phyloP scores from a whole-genome alignment of 1,139 yeast species.

The Wickerhamomyces sp. region DNA sequence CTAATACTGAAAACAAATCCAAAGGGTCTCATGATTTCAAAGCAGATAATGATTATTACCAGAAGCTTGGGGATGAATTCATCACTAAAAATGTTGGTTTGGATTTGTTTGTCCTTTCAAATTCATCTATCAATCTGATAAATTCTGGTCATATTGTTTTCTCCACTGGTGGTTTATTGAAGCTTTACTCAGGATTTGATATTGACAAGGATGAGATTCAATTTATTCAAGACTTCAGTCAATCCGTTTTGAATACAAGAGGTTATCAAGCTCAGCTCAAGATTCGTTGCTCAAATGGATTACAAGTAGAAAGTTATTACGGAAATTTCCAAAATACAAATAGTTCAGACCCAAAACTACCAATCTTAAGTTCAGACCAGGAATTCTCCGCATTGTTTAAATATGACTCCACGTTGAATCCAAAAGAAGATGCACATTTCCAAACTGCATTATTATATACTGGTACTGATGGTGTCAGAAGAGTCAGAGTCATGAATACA shows the following conservation, averaged over 20 bases:
- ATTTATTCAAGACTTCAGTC: conserved; percentile 55
- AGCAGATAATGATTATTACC: conserved; percentile 61
- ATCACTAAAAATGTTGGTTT: conserved; percentile 62
- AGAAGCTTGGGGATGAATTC: conserved; percentile 53
- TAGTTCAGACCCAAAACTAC: conserved; percentile 59
- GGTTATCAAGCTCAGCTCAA: conserved; percentile 86
- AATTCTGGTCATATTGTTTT: conserved; percentile 65
- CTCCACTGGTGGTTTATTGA: conserved; percentile 68
- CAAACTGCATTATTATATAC: conserved; percentile 90
- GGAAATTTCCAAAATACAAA: conserved; percentile 40
- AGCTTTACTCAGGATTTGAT: conserved; percentile 63
- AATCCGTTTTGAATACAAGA: conserved; percentile 37
- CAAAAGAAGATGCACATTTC: conserved; percentile 78
- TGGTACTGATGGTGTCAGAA: conserved; percentile 66
- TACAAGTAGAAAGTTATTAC: conserved; percentile 76
- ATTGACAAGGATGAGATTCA: conserved; percentile 67
- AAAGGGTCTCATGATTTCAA: conserved; percentile 56
- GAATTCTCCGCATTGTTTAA: conserved; percentile 66
- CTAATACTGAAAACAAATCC: conserved; percentile 38
- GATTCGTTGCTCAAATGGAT: conserved; percentile 83
- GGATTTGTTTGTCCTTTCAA: conserved; percentile 69
- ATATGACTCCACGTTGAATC: conserved; percentile 72
- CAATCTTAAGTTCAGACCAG: conserved; percentile 61
- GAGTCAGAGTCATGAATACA: conserved; percentile 78
- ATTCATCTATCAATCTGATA: conserved; percentile 65